Base-by-base conservation (phyloP, 495 filamentous ascomycete species). In the Aspergillus hancockii region DNA sequence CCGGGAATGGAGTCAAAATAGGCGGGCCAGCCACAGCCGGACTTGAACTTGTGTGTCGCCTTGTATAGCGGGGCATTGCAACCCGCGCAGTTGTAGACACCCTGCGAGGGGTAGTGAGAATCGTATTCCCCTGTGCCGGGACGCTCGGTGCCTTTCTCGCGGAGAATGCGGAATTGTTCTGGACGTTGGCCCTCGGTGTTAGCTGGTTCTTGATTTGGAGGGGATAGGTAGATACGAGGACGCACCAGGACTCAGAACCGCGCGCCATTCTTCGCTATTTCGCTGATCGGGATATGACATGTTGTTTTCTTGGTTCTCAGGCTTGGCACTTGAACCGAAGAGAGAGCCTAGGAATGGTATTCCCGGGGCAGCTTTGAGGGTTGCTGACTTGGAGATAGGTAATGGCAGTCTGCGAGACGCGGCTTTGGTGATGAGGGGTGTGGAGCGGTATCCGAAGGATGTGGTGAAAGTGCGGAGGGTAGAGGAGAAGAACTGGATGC, bases 21-120 rank as follows among this genome's bases (percentile, higher is more conserved):
- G 10, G 94, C 94, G 0, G 94, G 94, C 94, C 94, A 98, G 51
- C 94, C 94, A 75, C 94, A 98, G 30, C 92, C 92, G 32, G 90
- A 93, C 69, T 90, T 90, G 81, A 98, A 98, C 69, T 98, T 98
- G 74, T 94, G 91, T 57, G 77, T 81, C 10, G 93, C 91, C 65
- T 81, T 89, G 80, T 98, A 98, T 13, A 98, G 86, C 6, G 93
- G 92, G 6, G 93, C 84, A 63, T 85, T 68, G 79, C 94, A 98
- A 49, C 82, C 94, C 4, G 88, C 90, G 75, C 94, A 98, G 57
- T 77, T 85, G 78, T 97, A 96, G 49, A 90, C 81, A 38, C 94
- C 94, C 22, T 77, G 60, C 1, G 75, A 63, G n/a, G 90, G 84
- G 70, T 84, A 81, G 76, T 97, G 93, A 67, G 92, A 88, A 75